Base-by-base conservation (phyloP, 805 yeast species). In the Huiozyma naganishii region DNA sequence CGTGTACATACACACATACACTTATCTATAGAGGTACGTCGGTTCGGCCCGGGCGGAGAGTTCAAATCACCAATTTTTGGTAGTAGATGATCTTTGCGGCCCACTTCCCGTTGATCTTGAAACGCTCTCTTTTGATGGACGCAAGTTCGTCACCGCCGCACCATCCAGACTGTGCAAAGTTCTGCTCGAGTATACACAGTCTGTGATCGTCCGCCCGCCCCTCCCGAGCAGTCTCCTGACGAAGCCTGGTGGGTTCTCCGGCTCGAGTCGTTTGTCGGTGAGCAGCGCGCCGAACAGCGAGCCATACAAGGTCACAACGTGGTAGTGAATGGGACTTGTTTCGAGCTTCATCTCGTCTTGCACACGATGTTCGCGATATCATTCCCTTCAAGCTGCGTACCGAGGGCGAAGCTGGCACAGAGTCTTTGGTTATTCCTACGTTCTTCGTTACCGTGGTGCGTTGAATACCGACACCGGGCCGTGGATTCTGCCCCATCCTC, bases 31-130 rank as follows among this genome's bases (percentile, higher is more conserved):
- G 12, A 37, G 28, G 39, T 30, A 12, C 7, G 28, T n/a, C 11
- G 27, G 27, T 23, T 23, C 29, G 37, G 28, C 23, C 23, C 23
- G 23, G 23, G 23, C 23, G 23, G 23, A 17, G 4, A 17, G 23
- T 17, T 17, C 23, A 17, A 17, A 17, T 4, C 11, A 37, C 28
- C 27, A 42, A 27, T 29, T 37, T 42, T 42, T 42, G 41, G 35
- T 58, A 58, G 44, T 45, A 54, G 2, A 55, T 54, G n/a, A 58
- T 58, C 40, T 59, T 53, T 41, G 57, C 61, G 2, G 61, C 62
- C 62, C 62, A 59, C 44, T 52, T 55, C 41, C 52, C 52, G 45
- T 54, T 58, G 9, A 53, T 52, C 9, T 55, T 40, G 6, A 57
- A 46, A 33, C 64, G 47, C 40, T 55, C 55, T 36, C 51, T 53